Base-by-base conservation (phyloP, 441 rosid species). In the Populus hybrid region DNA sequence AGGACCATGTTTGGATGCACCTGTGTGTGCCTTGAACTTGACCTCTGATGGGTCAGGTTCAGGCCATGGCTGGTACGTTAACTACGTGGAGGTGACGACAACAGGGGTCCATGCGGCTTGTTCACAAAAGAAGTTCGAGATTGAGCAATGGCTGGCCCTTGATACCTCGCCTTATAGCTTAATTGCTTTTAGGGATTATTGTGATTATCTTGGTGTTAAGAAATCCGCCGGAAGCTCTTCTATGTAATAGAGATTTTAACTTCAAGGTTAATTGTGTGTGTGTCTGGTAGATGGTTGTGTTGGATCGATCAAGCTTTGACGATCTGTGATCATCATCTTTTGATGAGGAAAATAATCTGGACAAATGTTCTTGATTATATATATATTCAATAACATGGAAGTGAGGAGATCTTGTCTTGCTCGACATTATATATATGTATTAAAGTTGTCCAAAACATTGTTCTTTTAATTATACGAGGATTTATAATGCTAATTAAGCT, bases 141-240 rank as follows among this genome's bases (percentile, higher is more conserved):
- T 94, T 42, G 98, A 94, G 86, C 97, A 91, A 79, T 94, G 98
- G 98, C 85, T 94, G 20, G 94, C 97, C 3, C 50, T 10, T 0
- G 97, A 93, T 57, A 67, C 86, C 4, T 3, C 90, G 18, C 98
- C 98, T 10, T 91, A 84, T 67, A 86, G 89, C 75, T 86, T 93
- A 65, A 86, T 87, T 1, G 89, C 89, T 0, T 24, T 89, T 16
- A 66, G 92, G 84, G 87, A 87, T 70, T 30, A 74, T n/a, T 93
- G 97, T 78, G 14, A 7, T 16, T 18, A 61, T 34, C 0, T 0
- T 0, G 38, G 9, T 69, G 5, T 65, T n/a, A 72, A 32, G 35
- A 21, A 61, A 42, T 70, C 71, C 24, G 67, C 68, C 2, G 38
- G 68, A 26, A 2, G 5, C 24, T 40, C 66, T 6, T 14, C 10